These are phyloP conservation scores for Dactylellina cionopaga DNA, from an alignment of 2,329 filamentous ascomycete genomes.

Conservation along the genomic window DNA sequence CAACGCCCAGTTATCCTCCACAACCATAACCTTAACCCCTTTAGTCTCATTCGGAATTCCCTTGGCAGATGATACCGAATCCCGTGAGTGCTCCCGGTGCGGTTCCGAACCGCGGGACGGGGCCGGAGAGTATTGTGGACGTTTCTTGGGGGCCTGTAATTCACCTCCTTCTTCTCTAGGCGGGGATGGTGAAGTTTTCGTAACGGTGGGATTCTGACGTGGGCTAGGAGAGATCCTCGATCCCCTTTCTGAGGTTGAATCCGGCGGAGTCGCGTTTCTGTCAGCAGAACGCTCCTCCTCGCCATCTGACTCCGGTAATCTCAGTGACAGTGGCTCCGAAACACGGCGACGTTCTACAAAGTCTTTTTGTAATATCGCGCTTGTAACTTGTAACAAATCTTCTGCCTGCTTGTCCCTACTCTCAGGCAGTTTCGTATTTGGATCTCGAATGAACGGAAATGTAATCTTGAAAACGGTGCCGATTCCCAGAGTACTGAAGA, in stretches of 20 bases:
- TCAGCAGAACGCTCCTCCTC: conserved; percentile 24
- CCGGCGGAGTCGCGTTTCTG: background rate
- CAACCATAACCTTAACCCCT: conserved; percentile 54
- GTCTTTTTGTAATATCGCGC: conserved; percentile 39
- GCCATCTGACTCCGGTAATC: conserved; percentile 46
- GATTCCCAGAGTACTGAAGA: conserved; percentile 48
- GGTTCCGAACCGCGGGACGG: conserved; percentile 23
- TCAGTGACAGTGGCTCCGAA: conserved; percentile 38
- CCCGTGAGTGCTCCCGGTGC: conserved; percentile 31
- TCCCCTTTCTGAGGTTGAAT: background rate
- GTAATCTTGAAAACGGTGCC: conserved; percentile 49
- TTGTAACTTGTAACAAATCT: conserved; percentile 43
- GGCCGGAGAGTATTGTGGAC: conserved; percentile 37
- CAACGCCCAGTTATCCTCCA: conserved; percentile 57
- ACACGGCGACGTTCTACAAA: conserved; percentile 39
- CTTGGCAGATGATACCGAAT: conserved; percentile 37
- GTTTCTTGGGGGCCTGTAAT: conserved; percentile 15
- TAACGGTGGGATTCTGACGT: conserved; percentile 3
- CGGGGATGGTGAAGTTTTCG: conserved; percentile 27
- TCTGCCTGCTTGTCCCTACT: conserved; percentile 27
- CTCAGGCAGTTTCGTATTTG: conserved; percentile 16
- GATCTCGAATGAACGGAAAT: conserved; percentile 37
- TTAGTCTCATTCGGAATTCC: conserved; percentile 26
- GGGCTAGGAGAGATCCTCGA: background rate
- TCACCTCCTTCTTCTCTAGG: background rate